Base-by-base conservation (phyloP, 2,329 filamentous ascomycete genomes). In the Trichophyton schoenleinii region DNA sequence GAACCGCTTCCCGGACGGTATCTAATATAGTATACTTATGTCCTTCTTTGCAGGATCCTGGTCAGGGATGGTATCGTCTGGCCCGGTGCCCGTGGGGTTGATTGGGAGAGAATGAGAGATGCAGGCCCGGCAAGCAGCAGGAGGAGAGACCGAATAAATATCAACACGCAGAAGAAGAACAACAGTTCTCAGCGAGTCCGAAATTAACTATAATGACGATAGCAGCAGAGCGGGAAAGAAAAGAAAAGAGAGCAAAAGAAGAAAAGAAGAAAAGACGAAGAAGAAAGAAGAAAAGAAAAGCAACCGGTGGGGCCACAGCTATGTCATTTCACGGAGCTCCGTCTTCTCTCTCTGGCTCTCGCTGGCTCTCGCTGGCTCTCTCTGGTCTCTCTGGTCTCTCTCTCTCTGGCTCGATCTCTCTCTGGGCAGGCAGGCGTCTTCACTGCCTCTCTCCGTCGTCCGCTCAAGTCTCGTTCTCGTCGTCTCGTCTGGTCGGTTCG, bases 301-400 rank as follows among this genome's bases (percentile, higher is more conserved):
- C 49, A 55, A 34, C 49, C 28, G 49, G 49, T 55, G 49, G 49
- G 49, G 49, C 49, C 49, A 34, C 49, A 36, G 31, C 49, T 55
- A 34, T 55, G 49, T 55, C 49, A 55, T 53, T 55, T 28, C 6
- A 34, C 49, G 49, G 49, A 55, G 49, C 49, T 55, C 49, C 31
- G 49, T 36, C 44, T 20, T 48, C 44, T 48, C n/a, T 11, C 18
- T 25, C 42, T 9, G 18, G 18, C 42, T 20, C 42, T 46, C 42
- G 25, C 18, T 7, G 20, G 13, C 6, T 44, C 41, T n/a, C 41
- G 25, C 18, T 7, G 20, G 13, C 6, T 44, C 41, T n/a, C 41
- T 18, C 11, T 18, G 18, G 18, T 18, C 13, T 44, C 38, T 42
- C 38, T 5, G 18, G 15, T 41, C 38, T 15, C 38, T 41, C 9